These are phyloP conservation scores for Neurospora sp. DNA, from an alignment of 495 filamentous ascomycete species.

Conservation along the genomic window DNA sequence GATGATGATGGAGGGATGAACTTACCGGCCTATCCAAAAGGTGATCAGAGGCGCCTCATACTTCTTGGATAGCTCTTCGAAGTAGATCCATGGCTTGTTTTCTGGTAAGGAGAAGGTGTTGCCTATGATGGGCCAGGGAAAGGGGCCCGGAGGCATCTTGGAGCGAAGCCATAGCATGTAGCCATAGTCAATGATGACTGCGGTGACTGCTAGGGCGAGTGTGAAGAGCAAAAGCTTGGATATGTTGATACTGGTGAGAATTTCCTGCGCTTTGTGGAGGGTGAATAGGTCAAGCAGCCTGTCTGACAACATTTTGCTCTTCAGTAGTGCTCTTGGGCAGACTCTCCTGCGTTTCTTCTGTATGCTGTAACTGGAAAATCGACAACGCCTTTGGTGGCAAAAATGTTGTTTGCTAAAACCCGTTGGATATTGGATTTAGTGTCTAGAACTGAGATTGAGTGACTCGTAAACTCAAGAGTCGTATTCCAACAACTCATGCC, in stretches of 20 bases:
- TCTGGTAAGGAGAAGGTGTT: constrained; percentile 50
- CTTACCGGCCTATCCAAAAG: constrained; percentile 48
- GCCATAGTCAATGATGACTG: constrained; percentile 35
- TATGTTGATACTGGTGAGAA: constrained; percentile 1
- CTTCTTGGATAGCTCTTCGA: constrained; percentile 46
- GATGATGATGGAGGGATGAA: not conserved
- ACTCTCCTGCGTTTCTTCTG: not conserved
- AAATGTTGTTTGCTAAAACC: not conserved
- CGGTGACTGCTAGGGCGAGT: constrained; percentile 18
- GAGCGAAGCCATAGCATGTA: constrained; percentile 38
- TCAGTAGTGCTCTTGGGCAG: not conserved
- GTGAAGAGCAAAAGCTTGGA: constrained; percentile 12
- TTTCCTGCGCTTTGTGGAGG: constrained; percentile 11
- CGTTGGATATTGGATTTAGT: not conserved
- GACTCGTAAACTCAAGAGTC: not conserved
- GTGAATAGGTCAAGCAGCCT: constrained; percentile 9
- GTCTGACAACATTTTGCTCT: constrained; percentile 14
- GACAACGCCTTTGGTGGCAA: not conserved
- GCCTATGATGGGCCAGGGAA: constrained; percentile 39
- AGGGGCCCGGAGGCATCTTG: constrained; percentile 48
- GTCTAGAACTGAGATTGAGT: not conserved
- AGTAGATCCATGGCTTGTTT: constrained; percentile 56
- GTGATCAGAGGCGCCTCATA: constrained; percentile 48
- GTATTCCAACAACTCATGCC: not conserved
- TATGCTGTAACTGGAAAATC: not conserved